Percentiles rank a stretch among this genome's conserved stretches.
These are phyloP conservation scores for Lachnum nothofagi DNA, from an alignment of 2,329 filamentous ascomycete species.

Conservation along the genomic window DNA sequence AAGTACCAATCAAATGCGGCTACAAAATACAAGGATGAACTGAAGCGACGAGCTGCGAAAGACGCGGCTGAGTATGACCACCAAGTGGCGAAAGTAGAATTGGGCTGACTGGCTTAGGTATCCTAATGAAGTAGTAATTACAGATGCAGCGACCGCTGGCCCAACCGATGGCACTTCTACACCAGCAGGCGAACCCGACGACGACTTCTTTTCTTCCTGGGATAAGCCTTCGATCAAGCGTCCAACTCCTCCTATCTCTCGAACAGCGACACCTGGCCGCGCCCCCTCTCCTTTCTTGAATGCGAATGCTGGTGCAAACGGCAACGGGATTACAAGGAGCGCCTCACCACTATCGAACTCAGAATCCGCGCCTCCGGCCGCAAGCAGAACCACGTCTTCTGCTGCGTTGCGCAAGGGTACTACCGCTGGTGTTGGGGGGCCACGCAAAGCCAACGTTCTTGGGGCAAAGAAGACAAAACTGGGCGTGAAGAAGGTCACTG, in stretches of 20 bases:
- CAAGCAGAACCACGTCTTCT: slow-evolving; percentile 70
- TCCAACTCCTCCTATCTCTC: slow-evolving; percentile 86
- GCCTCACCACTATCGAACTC: slow-evolving; percentile 73
- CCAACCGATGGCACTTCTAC: slow-evolving; percentile 63
- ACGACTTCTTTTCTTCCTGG: slow-evolving; percentile 99
- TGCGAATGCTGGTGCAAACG: slow-evolving; percentile 54
- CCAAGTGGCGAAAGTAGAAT: background rate
- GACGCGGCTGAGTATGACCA: slow-evolving; percentile 75
- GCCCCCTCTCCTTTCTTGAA: slow-evolving; percentile 88
- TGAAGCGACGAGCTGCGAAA: slow-evolving; percentile 75
- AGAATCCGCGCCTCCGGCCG: slow-evolving; percentile 51
- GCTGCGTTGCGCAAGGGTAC: slow-evolving; percentile 74
- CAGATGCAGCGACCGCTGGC: slow-evolving; percentile 59
- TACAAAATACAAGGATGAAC: slow-evolving; percentile 94
- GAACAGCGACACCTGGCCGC: slow-evolving; percentile 80
- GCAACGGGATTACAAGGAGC: slow-evolving; percentile 68
- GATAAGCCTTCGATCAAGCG: slow-evolving; percentile 97
- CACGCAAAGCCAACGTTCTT: slow-evolving; percentile 80
- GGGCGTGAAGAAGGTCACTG: slow-evolving; percentile 84
- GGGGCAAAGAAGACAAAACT: slow-evolving; percentile 83
- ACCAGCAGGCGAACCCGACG: slow-evolving; percentile 73
- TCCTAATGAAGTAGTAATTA: slow-evolving; percentile 79
- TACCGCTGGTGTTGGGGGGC: slow-evolving; percentile 51
- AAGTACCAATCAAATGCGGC: slow-evolving; percentile 95
- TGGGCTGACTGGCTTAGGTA: slow-evolving; percentile 50